Base-by-base conservation (phyloP, 1,284 basidiomycete species). In the Sutorius eximius region DNA sequence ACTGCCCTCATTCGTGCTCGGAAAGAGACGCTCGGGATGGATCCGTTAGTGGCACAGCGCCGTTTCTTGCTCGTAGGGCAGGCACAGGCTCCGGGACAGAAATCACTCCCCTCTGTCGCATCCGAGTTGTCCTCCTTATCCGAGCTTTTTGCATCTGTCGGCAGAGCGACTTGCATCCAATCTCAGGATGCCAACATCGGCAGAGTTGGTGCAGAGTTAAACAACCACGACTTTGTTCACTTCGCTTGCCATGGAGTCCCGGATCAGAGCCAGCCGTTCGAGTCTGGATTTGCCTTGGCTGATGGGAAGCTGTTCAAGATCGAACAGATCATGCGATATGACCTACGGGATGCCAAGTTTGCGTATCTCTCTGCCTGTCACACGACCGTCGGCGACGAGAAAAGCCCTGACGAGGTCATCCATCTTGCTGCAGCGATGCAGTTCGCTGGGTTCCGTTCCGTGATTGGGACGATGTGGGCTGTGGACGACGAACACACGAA, bases 261-360 rank as follows among this genome's bases (percentile, higher is more conserved):
- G 3, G 9, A 36, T 36, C 34, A n/a, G 16, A 36, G n/a, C 8
- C 34, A n/a, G 16, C 34, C 34, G 16, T 36, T 36, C 34, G 34
- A n/a, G 16, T 36, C 34, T n/a, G 34, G 34, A 2, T n/a, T 36
- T n/a, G 16, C 34, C 1, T 36, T 69, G n/a, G 64, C 67, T 15
- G 36, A 37, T 10, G 36, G 36, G n/a, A n/a, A n/a, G 5, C 4
- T n/a, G n/a, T 10, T 18, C 9, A 37, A 18, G n/a, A 18, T 37
- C 10, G 36, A 37, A 18, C 9, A 37, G 3, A 18, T 37, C n/a
- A 18, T 37, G 36, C 36, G 2, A 37, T 37, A 37, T 11, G 36
- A 37, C 10, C 11, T 37, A 9, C 36, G 10, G 8, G n/a, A 36
- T 9, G 34, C 34, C 34, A 36, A n/a, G 34, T 36, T 36, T 15